Percentiles rank a stretch among this genome's conserved stretches.
Evolutionary conservation across 331 rosid genomes (phyloP).

Genomic region (Quercus phellos): DNA sequence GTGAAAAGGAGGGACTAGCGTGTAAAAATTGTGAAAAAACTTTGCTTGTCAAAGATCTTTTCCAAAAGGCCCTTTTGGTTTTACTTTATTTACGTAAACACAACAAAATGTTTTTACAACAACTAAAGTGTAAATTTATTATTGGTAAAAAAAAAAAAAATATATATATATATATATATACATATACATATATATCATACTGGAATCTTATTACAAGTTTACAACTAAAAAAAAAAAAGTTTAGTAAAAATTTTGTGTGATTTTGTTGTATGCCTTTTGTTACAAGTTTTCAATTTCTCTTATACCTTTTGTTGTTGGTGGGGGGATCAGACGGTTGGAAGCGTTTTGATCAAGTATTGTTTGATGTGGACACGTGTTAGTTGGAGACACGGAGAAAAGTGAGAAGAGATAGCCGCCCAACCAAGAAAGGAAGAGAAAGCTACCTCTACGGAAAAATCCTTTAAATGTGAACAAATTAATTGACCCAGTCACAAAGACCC

Average conservation of each 20-base stretch:
- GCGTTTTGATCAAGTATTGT: not conserved
- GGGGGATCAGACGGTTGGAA: conserved; percentile 23
- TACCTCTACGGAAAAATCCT: no score
- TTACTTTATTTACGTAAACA: not conserved
- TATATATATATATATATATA: no score
- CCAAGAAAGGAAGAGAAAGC: not conserved
- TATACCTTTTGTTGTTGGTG: no score
- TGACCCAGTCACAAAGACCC: no score
- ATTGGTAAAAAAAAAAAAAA: not conserved
- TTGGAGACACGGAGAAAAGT: conserved; percentile 26
- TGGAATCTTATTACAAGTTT: no score
- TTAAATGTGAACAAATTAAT: no score
- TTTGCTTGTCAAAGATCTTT: not conserved
- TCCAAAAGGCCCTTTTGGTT: not conserved
- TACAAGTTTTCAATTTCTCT: no score
- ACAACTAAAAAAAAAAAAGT: not conserved
- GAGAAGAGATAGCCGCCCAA: conserved; percentile 18
- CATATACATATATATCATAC: no score
- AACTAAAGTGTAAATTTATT: not conserved
- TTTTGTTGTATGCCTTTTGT: no score
- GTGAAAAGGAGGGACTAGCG: conserved; percentile 30
- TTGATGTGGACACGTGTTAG: conserved; percentile 20
- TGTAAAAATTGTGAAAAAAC: not conserved
- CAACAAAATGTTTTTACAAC: not conserved
- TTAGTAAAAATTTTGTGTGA: no score